Percentiles rank a stretch among this genome's conserved stretches.
phyloP scores from a whole-genome alignment of 192 early-diverging fungal species.

The Spinellus fusiger region DNA sequence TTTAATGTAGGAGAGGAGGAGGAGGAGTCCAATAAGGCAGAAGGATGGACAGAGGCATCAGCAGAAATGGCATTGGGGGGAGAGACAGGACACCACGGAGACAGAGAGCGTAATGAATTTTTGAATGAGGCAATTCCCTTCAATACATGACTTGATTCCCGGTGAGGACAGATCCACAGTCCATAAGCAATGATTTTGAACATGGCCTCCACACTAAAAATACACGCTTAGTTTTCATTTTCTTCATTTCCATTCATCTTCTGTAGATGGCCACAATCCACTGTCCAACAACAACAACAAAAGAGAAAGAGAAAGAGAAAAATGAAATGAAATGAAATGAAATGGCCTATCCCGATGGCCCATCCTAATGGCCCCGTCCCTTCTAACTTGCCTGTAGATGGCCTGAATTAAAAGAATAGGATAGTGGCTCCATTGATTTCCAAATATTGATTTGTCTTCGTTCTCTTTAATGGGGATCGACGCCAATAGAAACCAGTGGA shows the following conservation, averaged over 20 bases:
- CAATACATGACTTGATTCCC: not conserved
- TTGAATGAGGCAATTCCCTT: not conserved
- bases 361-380: too few relatives aligned
- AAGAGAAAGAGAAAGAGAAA: too few relatives aligned
- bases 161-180: conserved; percentile 15
- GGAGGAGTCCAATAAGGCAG: too few relatives aligned
- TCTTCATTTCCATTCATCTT: too few relatives aligned
- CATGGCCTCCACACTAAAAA: conserved; percentile 23
- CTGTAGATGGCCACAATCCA: too few relatives aligned
- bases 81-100: not conserved
- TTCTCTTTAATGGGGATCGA: conserved; percentile 24
- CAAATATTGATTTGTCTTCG: conserved; percentile 34
- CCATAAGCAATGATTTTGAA: conserved; percentile 41
- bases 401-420: conserved; percentile 33
- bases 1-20: too few relatives aligned
- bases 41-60: too few relatives aligned
- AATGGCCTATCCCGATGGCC: too few relatives aligned
- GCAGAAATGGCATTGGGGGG: too few relatives aligned
- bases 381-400: conserved; percentile 33
- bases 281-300: too few relatives aligned
- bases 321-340: too few relatives aligned
- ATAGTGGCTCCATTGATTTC: conserved; percentile 37
- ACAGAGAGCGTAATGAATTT: not conserved
- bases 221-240: too few relatives aligned
- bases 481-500: conserved; percentile 42